These are phyloP conservation scores for Chlorella variabilis DNA, from an alignment of 163 green algal genomes.

Conservation along the genomic window DNA sequence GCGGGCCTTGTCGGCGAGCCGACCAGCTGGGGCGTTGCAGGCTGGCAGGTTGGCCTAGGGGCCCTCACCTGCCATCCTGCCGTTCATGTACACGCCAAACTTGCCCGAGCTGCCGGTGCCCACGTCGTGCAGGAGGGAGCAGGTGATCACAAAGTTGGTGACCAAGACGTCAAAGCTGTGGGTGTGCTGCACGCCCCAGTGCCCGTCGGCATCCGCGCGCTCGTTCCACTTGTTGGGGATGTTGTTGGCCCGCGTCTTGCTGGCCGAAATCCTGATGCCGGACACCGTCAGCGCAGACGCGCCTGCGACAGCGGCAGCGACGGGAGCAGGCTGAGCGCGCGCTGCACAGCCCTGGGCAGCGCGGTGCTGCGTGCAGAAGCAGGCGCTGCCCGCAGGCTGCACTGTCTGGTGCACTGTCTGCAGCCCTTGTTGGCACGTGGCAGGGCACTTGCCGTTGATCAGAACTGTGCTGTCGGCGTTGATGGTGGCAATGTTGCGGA, in stretches of 20 bases:
- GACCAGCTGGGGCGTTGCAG: too few relatives aligned
- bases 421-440: too few relatives aligned
- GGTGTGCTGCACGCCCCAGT: slow-evolving; percentile 19
- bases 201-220: not conserved
- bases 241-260: slow-evolving; percentile 2
- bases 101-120: slow-evolving; percentile 2
- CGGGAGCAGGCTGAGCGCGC: too few relatives aligned
- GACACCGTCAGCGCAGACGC: not conserved
- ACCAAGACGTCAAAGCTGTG: slow-evolving; percentile 4
- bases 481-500: not conserved
- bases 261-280: not conserved
- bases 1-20: too few relatives aligned
- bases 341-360: too few relatives aligned
- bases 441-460: not conserved
- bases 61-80: too few relatives aligned
- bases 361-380: too few relatives aligned
- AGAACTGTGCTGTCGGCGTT: slow-evolving; percentile 22
- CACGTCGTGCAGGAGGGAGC: slow-evolving; percentile 12
- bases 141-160: slow-evolving; percentile 1
- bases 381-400: too few relatives aligned
- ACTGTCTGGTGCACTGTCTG: too few relatives aligned
- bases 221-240: not conserved
- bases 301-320: not conserved
- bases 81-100: not conserved
- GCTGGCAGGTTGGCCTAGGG: too few relatives aligned